Percentiles rank a stretch among this genome's conserved stretches.
Evolutionary conservation across 108 stramenopile species (phyloP).

Genomic region (Nitzschia palea): DNA sequence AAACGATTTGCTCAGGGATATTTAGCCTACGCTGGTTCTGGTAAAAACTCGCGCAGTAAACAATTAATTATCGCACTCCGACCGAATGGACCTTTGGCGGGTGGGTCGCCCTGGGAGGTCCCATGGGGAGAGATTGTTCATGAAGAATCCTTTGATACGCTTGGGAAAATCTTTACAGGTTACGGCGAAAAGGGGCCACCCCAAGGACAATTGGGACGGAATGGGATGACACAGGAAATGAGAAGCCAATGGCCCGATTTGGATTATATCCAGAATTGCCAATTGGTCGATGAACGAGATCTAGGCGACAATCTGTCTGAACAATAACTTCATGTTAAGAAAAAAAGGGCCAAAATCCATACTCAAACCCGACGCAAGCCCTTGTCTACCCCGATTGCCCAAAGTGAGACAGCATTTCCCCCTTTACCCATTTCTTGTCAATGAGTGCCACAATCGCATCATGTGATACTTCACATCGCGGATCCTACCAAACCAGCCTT

Average conservation of each 20-base stretch:
- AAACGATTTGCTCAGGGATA: constrained; percentile 77
- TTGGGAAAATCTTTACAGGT: constrained; percentile 51
- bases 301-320: no score
- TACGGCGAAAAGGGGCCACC: constrained; percentile 38
- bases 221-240: constrained; percentile 31
- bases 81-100: constrained; percentile 52
- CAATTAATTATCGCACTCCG: constrained; percentile 74
- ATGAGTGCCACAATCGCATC: no score
- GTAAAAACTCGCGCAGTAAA: constrained; percentile 56
- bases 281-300: constrained; percentile 35
- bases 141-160: constrained; percentile 40
- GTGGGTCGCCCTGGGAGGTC: constrained; percentile 84
- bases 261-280: constrained; percentile 61
- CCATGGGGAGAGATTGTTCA: constrained; percentile 71
- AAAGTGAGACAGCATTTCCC: no score
- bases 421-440: no score
- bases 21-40: constrained; percentile 71
- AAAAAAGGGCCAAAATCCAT: no score
- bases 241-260: constrained; percentile 43
- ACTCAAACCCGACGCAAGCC: no score
- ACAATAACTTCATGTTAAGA: no score
- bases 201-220: constrained; percentile 13
- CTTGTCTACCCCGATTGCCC: no score
- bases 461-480: no score
- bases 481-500: no score